Conservation (phyloP, 148 eudicot genomes). For the Arbutus unedo region DNA sequence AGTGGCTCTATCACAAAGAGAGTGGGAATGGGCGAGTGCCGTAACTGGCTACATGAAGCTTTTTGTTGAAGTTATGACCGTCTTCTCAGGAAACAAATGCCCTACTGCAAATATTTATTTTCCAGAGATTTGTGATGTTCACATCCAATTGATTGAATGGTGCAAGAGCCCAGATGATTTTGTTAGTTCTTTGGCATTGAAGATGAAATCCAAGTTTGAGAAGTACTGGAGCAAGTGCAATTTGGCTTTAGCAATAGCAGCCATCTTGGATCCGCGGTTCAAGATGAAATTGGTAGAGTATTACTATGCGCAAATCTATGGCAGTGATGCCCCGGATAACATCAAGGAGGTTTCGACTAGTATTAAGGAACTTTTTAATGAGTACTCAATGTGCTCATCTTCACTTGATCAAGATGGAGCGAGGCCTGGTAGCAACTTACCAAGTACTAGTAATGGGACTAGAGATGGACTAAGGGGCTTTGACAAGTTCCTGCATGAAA, state of each 20-base stretch:
- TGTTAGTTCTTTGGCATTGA: conserved; percentile 61
- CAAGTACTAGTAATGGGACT: conserved; percentile 43
- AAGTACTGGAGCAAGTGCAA: conserved; percentile 76
- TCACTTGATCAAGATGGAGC: conserved; percentile 47
- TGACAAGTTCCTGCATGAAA: conserved; percentile 85
- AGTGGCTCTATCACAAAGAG: conserved; percentile 51
- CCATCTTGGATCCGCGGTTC: conserved; percentile 85
- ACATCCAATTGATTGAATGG: conserved; percentile 76
- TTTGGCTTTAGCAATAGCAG: conserved; percentile 78
- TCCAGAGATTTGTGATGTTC: conserved; percentile 81
- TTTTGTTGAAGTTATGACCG: conserved; percentile 64
- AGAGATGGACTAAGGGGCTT: conserved; percentile 85
- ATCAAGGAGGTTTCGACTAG: conserved; percentile 66
- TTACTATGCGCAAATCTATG: conserved; percentile 76
- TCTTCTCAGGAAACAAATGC: conserved; percentile 50
- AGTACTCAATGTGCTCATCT: conserved; percentile 56
- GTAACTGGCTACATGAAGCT: conserved; percentile 64
- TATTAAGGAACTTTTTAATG: conserved; percentile 74
- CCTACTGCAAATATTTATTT: conserved; percentile 83
- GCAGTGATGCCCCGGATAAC: conserved; percentile 48
- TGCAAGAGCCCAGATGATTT: conserved; percentile 75
- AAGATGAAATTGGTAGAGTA: conserved; percentile 95
- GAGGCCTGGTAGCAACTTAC: conserved; percentile 42
- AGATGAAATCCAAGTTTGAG: conserved; percentile 77
- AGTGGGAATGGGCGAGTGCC: conserved; percentile 79